These are phyloP conservation scores for Fraxinus pennsylvanica DNA, from an alignment of 257 asterid species.

Conservation along the genomic window DNA sequence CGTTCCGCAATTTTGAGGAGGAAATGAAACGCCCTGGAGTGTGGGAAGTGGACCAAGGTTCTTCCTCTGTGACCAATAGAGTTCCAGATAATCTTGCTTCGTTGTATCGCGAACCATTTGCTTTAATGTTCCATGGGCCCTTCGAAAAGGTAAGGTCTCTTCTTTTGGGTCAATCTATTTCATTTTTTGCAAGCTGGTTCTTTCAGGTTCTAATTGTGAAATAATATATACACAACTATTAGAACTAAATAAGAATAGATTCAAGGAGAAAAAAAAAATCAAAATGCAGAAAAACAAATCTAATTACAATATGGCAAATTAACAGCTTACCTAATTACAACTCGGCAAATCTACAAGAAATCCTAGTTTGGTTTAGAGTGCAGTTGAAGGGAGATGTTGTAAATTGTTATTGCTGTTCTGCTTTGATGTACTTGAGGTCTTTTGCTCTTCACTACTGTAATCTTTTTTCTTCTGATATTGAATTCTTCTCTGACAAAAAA, in stretches of 20 bases:
- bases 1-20: conserved; percentile 95
- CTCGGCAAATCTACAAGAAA: neutral
- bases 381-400: neutral
- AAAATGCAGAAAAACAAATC: neutral
- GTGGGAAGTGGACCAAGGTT: conserved; percentile 76
- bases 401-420: neutral
- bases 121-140: conserved; percentile 82
- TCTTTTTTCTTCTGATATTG: neutral
- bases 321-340: neutral
- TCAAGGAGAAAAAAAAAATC: neutral
- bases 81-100: conserved; percentile 92
- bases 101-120: conserved; percentile 92
- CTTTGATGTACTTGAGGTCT: neutral
- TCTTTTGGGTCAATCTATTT: neutral
- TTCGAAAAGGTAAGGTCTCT: conserved; percentile 74
- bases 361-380: neutral
- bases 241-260: neutral
- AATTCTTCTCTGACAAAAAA: neutral
- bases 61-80: conserved; percentile 62
- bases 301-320: neutral
- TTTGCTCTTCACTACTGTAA: neutral
- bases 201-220: neutral
- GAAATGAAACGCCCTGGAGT: conserved; percentile 84
- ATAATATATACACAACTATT: neutral
- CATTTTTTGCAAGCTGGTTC: neutral